Base-by-base conservation (phyloP, 306 rosid species). In the Benincasa hispida region DNA sequence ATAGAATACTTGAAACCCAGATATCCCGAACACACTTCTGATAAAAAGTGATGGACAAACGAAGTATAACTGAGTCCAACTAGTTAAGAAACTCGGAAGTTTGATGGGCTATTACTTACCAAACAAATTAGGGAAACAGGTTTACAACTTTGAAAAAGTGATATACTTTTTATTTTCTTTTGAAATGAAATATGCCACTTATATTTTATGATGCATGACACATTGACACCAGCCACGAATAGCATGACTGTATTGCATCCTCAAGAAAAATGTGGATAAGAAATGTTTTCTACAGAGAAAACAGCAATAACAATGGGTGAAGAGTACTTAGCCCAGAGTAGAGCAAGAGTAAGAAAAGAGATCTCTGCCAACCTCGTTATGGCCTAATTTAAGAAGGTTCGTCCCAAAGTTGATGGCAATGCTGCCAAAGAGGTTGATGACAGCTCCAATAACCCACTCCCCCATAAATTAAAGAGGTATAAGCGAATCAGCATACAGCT, bases 391-490 rank as follows among this genome's bases (percentile, higher is more conserved):
- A 75, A 94, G 98, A 84, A 94, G 97, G 80, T 94, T 94, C 74
- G 96, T 94, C 51, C 99, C 97, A 77, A 94, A 94, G 82, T 94
- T 94, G 81, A 94, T 94, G 81, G 95, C 91, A 87, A 94, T 83
- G 91, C 99, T 94, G 72, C 99, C 99, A 45, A 92, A 85, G 48
- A 94, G 96, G 85, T 94, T 94, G 82, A 94, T 92, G 82, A 94
- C 80, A 76, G 97, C 99, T 85, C 99, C 99, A 83, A 94, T 86
- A 81, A 92, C 86, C 99, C 99, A 94, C 95, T 90, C 92, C 86
- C 97, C 97, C 98, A 93, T 93, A 85, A 78, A 84, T 83, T 66
- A 80, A 81, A 78, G 76, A 83, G 68, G 72, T 37, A 27, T 78
- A 79, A 81, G 82, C 65, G 84, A 82, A 69, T 79, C 83, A 69